Evolutionary conservation across 1,284 basidiomycete genomes (phyloP).

Genomic region (Ganoderma boninense): DNA sequence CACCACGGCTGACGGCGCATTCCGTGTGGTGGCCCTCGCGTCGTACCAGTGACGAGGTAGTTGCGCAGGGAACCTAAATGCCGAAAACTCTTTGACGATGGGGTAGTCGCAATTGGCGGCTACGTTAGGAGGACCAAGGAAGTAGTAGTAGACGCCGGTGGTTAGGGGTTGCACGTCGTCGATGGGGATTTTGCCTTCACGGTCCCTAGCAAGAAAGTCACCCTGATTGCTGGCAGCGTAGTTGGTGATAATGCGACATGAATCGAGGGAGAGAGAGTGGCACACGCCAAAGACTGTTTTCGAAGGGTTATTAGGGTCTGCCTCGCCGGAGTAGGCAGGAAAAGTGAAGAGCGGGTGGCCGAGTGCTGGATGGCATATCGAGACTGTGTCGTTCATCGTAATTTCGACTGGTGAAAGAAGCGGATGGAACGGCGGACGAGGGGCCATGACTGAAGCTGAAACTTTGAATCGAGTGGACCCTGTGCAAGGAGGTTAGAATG

Average conservation of each 20-base stretch:
- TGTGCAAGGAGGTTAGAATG: no score
- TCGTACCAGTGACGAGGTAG: neutral
- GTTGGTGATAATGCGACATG: neutral
- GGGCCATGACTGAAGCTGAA: neutral
- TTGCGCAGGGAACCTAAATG: neutral
- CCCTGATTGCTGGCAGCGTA: neutral
- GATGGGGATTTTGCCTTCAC: neutral
- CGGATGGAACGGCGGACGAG: neutral
- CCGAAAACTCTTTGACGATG: neutral
- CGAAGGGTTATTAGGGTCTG: neutral
- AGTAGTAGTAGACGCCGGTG: neutral
- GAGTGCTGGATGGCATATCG: neutral
- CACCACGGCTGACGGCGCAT: neutral
- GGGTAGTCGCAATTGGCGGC: neutral
- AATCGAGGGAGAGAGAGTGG: neutral
- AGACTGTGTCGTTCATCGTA: neutral
- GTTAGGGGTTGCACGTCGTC: neutral
- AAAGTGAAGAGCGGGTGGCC: neutral
- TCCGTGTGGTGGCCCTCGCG: neutral
- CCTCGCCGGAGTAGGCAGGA: neutral
- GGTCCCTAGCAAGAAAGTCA: neutral
- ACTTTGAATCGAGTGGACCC: no score
- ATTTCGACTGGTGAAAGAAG: neutral
- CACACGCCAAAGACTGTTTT: neutral
- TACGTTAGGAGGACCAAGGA: neutral